phyloP scores from a whole-genome alignment of 1,284 basidiomycete genomes.

The Wallemia hederae region DNA sequence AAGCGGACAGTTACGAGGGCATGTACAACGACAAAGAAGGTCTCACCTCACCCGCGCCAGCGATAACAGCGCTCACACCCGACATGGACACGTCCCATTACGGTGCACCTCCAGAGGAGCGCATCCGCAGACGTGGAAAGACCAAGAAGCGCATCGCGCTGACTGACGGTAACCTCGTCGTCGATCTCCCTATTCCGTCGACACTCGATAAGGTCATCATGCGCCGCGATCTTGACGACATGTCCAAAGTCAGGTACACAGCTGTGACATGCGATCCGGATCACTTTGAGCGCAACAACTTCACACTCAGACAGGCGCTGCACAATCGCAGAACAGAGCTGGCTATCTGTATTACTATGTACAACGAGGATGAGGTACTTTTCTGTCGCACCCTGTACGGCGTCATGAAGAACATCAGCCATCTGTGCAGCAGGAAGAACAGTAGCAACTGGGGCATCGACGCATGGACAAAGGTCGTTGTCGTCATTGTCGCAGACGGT shows the following conservation, averaged over 20 bases:
- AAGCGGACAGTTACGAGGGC: background rate
- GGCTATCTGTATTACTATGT: background rate
- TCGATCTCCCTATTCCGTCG: constrained; percentile 56
- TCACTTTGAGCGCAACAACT: constrained; percentile 53
- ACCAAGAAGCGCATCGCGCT: constrained; percentile 37
- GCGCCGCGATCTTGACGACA: constrained; percentile 50
- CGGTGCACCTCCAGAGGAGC: constrained; percentile 53
- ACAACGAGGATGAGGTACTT: constrained; percentile 69
- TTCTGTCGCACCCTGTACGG: constrained; percentile 87
- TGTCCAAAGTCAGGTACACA: constrained; percentile 42
- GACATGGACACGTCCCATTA: constrained; percentile 40
- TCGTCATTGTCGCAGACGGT: constrained; percentile 85
- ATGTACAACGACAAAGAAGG: background rate
- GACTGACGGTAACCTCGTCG: constrained; percentile 54
- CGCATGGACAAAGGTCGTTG: constrained; percentile 91
- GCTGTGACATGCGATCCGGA: constrained; percentile 83
- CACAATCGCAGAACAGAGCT: constrained; percentile 48
- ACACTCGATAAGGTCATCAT: constrained; percentile 42
- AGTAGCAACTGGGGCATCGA: constrained; percentile 86
- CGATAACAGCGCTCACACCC: background rate
- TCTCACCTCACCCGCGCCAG: background rate
- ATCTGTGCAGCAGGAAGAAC: constrained; percentile 73
- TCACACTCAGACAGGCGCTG: constrained; percentile 59
- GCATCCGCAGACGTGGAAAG: constrained; percentile 41
- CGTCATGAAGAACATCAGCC: constrained; percentile 37